Conservation (phyloP, 2,329 filamentous ascomycete species). For the Drechslerella dactyloides region DNA sequence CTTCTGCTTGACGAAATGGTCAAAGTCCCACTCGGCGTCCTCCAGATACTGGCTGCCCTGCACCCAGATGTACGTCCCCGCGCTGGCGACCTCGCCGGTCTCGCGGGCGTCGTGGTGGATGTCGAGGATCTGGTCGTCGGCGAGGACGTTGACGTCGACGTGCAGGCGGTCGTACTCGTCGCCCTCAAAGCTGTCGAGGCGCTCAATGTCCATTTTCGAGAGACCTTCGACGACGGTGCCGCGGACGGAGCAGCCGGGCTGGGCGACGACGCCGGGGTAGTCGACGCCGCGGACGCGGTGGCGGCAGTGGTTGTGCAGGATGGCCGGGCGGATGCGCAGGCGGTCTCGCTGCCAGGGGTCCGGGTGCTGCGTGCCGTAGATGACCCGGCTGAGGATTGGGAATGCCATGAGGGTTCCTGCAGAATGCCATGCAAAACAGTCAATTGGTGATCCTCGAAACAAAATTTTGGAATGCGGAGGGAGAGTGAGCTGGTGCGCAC, state of each 20-base stretch:
- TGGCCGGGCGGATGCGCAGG: conserved; percentile 73
- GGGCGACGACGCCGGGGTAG: conserved; percentile 78
- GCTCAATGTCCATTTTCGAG: conserved; percentile 74
- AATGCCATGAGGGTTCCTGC: conserved; percentile 76
- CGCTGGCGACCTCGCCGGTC: conserved; percentile 62
- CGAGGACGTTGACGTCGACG: conserved; percentile 61
- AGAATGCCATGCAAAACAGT: conserved; percentile 4
- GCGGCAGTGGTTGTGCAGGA: conserved; percentile 76
- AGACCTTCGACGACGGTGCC: conserved; percentile 80
- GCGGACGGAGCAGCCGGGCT: conserved; percentile 67
- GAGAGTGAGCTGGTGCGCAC: conserved; percentile 56
- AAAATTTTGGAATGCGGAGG: neutral
- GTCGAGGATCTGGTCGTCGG: conserved; percentile 57
- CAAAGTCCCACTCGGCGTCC: conserved; percentile 83
- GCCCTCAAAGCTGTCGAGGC: conserved; percentile 84
- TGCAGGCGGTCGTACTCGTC: conserved; percentile 68
- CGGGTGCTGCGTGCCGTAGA: conserved; percentile 68
- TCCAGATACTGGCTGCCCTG: conserved; percentile 65
- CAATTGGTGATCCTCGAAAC: neutral
- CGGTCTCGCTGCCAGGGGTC: conserved; percentile 63
- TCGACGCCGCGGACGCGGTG: conserved; percentile 72
- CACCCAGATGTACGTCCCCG: conserved; percentile 71
- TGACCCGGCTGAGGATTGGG: conserved; percentile 82
- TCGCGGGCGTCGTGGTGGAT: conserved; percentile 53
- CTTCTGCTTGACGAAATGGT: conserved; percentile 79